Base-by-base conservation (phyloP, 768 basidiomycete species). In the Symmetrospora coprosmae region DNA sequence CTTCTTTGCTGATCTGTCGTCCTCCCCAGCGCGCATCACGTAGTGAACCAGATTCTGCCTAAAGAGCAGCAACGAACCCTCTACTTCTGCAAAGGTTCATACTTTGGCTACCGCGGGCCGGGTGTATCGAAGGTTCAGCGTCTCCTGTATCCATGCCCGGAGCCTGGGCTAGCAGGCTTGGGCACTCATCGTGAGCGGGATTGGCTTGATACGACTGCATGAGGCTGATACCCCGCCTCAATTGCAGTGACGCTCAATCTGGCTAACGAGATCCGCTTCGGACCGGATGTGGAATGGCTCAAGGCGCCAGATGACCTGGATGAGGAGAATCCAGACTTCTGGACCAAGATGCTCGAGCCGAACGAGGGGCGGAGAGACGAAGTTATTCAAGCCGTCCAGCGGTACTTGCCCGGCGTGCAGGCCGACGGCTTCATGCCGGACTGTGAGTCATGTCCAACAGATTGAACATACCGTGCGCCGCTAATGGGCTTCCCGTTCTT, bases 211-310 rank as follows among this genome's bases (percentile, higher is more conserved):
- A 39, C 2, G 17, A 47, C 37, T 45, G 40, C 5, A 5, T 8
- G 16, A 43, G 28, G 14, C 25, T 28, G 13, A 46, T n/a, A n/a
- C n/a, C n/a, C 37, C 19, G 33, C 28, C 6, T 55, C 17, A 13
- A 17, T 50, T n/a, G 21, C 39, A 38, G 49, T 60, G 67, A 73
- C 72, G 4, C 55, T 96, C 40, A 87, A 90, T 71, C 69, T 97
- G 63, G 78, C 83, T 47, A 85, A 86, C 0, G 84, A 85, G 63
- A 78, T 96, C 51, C 80, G 81, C 30, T 97, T 97, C 72, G 92
- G 92, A 0, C 92, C 92, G 4, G 88, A 96, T 69, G 77, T 94
- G 16, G 84, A 94, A 70, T 87, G 86, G 85, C 76, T 94, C 66
- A 75, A 78, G 2, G 81, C 82, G 28, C 64, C 64, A 0, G 14